Evolutionary conservation across 176 grass and related monocot species (phyloP), one percentile per base, ranked within the genome.

Genomic region (Urochloa ruziziensis): DNA sequence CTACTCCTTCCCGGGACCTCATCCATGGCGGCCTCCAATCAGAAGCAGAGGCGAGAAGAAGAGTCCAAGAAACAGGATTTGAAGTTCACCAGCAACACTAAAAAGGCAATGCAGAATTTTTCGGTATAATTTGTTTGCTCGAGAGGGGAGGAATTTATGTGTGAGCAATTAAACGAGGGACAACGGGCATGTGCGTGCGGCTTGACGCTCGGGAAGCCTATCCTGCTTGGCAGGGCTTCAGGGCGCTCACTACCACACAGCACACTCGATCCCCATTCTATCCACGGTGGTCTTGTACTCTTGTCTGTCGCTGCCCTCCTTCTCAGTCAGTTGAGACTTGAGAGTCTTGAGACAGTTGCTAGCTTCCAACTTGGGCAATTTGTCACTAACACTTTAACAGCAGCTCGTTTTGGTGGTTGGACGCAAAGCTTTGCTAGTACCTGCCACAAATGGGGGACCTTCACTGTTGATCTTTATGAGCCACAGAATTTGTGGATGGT

Each of bases 1-100:
- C 85, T 90, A 67, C 89, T 86, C 13, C 74, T 34, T 68, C 80
- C 86, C 36, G 67, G 61, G 67, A 37, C 78, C 59, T 86, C 79
- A 68, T 87, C 76, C 85, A 86, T 88, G 65, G 76, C 47, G 27
- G 67, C 68, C 73, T 96, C 93, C 88, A 87, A 94, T 85, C 67
- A 52, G 34, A 74, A 73, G 29, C 43, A 54, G 62, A 85, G 18
- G 53, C 63, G 46, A 79, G 16, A 39, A 19, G 14, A 30, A 60
- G 61, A 62, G 11, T 12, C 14, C 61, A 40, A 46, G n/a, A 39
- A 30, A 73, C 43, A 39, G 35, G 25, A 76, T 23, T 2, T 8
- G 30, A 80, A 33, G 13, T 7, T 27, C 27, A 57, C 30, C 19
- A 57, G 71, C 24, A 57, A 77, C 24, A 68, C 33, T 54, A 53